Conservation (phyloP, 176 grass and related monocot genomes). For the Oryza meridionalis region DNA sequence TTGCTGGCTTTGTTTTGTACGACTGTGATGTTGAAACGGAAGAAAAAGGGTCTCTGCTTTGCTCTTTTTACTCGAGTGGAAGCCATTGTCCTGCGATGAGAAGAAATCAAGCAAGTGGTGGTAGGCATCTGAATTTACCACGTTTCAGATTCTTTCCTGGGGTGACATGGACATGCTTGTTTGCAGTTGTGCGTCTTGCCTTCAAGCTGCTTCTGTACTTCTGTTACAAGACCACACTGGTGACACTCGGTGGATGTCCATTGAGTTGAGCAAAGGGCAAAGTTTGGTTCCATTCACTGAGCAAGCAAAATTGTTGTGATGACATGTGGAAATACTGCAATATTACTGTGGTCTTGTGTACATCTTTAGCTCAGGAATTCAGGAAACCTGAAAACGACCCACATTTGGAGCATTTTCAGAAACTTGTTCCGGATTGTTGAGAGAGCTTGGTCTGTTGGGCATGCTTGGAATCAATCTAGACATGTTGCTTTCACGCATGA, state of each 20-base stretch:
- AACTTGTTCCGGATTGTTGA: neutral
- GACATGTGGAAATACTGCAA: neutral
- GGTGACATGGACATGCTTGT: neutral
- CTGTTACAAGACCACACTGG: neutral
- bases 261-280: neutral
- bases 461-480: neutral
- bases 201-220: constrained; percentile 8
- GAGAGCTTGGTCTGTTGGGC: neutral
- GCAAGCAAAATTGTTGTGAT: neutral
- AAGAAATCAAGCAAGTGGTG: neutral
- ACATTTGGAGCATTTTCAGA: neutral
- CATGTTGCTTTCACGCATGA: neutral
- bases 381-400: neutral
- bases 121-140: neutral
- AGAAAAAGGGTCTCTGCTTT: neutral
- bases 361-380: neutral
- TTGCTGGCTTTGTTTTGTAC: neutral
- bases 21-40: neutral
- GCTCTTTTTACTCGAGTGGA: neutral
- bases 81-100: constrained; percentile 6
- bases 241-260: neutral
- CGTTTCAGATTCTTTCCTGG: neutral
- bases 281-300: neutral
- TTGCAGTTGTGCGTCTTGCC: neutral
- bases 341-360: neutral